Evolutionary conservation across 306 rosid genomes (phyloP).

Genomic region (Fragaria vesca): DNA sequence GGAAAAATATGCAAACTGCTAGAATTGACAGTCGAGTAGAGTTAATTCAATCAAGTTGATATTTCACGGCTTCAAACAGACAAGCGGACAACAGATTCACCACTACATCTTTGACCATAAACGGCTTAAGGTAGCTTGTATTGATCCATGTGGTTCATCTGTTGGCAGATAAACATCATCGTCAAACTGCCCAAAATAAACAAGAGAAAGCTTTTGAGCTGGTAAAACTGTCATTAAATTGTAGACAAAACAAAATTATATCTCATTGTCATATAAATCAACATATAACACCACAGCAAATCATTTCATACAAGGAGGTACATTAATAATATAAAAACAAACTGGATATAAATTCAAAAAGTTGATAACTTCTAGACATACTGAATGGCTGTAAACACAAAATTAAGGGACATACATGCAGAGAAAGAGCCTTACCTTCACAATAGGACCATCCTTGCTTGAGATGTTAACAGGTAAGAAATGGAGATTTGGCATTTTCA

Average conservation of each 20-base stretch:
- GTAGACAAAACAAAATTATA: not conserved
- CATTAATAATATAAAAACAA: not conserved
- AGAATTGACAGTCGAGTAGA: not conserved
- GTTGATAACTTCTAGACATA: not conserved
- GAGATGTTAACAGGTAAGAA: conserved; percentile 85
- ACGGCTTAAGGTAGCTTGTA: conserved; percentile 83
- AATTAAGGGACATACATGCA: conserved; percentile 11
- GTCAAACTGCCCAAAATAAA: conserved; percentile 56
- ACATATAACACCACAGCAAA: not conserved
- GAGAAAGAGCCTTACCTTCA: conserved; percentile 60
- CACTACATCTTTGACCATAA: conserved; percentile 64
- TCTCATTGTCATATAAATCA: not conserved
- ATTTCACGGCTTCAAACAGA: not conserved
- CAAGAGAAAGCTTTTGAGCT: not conserved
- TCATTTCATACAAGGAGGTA: not conserved
- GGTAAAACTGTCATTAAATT: not conserved
- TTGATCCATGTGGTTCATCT: conserved; percentile 92
- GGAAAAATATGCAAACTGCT: not conserved
- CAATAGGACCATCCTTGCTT: conserved; percentile 58
- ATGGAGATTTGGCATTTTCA: conserved; percentile 96
- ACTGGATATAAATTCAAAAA: not conserved
- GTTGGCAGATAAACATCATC: conserved; percentile 93
- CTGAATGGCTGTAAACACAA: not conserved
- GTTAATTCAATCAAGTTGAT: not conserved
- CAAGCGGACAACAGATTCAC: not conserved